These are phyloP conservation scores for Cucurbita argyrosperma DNA, from an alignment of 306 rosid species.

Conservation along the genomic window DNA sequence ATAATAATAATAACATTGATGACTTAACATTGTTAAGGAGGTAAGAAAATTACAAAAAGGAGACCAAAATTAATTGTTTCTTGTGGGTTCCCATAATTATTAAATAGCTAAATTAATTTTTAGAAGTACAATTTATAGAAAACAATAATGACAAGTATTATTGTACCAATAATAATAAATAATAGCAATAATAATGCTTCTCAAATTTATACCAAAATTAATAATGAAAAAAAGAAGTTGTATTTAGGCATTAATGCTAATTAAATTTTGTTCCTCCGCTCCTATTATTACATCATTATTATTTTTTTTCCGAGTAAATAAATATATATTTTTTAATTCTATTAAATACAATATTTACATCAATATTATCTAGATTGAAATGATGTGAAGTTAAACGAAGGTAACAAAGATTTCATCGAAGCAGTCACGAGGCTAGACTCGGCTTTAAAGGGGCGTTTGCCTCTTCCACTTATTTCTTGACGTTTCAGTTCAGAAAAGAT, in stretches of 20 bases:
- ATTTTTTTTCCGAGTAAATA: too few species aligned
- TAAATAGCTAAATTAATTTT: not conserved
- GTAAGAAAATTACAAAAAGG: not conserved
- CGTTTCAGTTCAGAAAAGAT: too few species aligned
- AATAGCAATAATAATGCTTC: not conserved
- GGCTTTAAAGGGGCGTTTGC: too few species aligned
- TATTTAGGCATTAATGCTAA: not conserved
- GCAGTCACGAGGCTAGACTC: too few species aligned
- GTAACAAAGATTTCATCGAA: too few species aligned
- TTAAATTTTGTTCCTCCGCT: not conserved
- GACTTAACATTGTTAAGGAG: not conserved
- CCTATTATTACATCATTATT: not conserved
- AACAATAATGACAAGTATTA: not conserved
- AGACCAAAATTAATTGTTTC: not conserved
- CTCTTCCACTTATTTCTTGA: too few species aligned
- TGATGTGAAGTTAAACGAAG: too few species aligned
- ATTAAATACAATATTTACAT: not conserved
- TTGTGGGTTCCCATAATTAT: not conserved
- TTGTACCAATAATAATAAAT: not conserved
- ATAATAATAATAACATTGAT: too few species aligned
- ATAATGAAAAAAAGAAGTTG: not conserved
- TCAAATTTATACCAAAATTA: not conserved
- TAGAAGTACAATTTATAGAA: not conserved
- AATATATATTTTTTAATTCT: too few species aligned
- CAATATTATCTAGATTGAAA: too few species aligned